Conservation (phyloP, 371 early-diverging fungal species). For the Apophysomyces variabilis region DNA sequence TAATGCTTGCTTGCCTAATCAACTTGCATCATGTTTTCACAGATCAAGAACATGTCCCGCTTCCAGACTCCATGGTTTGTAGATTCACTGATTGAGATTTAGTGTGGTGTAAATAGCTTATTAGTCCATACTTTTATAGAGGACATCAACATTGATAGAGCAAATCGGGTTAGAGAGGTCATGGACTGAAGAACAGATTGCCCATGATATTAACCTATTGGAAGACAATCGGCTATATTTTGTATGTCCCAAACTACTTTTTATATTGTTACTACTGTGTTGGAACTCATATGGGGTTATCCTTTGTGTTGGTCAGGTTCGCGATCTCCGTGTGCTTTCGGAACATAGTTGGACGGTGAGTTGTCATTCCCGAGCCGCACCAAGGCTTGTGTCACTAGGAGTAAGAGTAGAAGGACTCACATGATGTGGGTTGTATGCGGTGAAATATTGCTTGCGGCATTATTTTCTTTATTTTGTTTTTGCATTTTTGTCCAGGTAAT, state of each 20-base stretch:
- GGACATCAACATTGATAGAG: slow-evolving; percentile 64
- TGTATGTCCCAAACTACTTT: slow-evolving; percentile 25
- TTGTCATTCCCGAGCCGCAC: neutral
- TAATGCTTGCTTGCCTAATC: neutral
- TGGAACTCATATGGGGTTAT: neutral
- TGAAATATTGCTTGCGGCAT: neutral
- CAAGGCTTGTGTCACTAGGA: slow-evolving; percentile 4
- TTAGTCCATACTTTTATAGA: slow-evolving; percentile 28
- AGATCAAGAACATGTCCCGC: slow-evolving; percentile 27
- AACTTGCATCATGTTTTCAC: slow-evolving; percentile 3
- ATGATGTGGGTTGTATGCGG: neutral
- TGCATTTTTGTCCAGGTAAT: slow-evolving; percentile 37
- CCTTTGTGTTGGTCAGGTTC: slow-evolving; percentile 34
- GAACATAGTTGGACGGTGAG: slow-evolving; percentile 67
- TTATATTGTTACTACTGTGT: neutral
- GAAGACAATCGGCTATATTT: slow-evolving; percentile 60
- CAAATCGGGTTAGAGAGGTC: slow-evolving; percentile 65
- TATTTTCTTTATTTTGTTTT: neutral
- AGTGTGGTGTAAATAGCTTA: neutral
- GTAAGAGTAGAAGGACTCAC: neutral
- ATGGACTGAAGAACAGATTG: slow-evolving; percentile 64
- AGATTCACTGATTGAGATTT: neutral
- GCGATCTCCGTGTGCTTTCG: slow-evolving; percentile 64
- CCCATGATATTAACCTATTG: slow-evolving; percentile 54
- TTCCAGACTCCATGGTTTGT: slow-evolving; percentile 38